Evolutionary conservation across 2,329 filamentous ascomycete genomes (phyloP).

Genomic region (Triangularia setosa): DNA sequence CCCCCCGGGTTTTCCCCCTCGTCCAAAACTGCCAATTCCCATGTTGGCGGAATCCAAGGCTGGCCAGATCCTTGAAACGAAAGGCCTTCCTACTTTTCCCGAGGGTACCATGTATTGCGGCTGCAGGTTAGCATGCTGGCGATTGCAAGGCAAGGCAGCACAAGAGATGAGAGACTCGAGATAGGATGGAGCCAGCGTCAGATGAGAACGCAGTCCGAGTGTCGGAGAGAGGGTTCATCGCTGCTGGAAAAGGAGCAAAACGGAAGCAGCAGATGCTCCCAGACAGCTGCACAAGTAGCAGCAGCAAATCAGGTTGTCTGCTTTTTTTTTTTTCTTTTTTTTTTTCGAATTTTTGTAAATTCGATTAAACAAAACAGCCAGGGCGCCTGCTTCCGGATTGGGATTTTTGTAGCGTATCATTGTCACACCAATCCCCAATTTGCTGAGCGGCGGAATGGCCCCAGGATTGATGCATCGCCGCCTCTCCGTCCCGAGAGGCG

Average conservation of each 20-base stretch:
- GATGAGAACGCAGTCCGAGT: conserved; percentile 2
- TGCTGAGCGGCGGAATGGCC: not conserved
- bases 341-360: no score
- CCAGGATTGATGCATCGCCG: conserved; percentile 5
- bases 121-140: not conserved
- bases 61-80: not conserved
- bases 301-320: not conserved
- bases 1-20: no score
- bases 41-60: no score
- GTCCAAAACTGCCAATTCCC: no score
- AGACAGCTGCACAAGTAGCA: not conserved
- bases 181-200: no score
- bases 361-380: not conserved
- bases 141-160: not conserved
- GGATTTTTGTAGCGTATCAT: not conserved
- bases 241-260: no score
- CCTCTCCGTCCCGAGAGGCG: conserved; percentile 1
- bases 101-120: not conserved
- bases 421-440: not conserved
- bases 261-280: no score
- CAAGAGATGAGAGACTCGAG: not conserved
- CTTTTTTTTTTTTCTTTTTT: no score
- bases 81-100: not conserved
- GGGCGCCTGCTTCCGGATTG: conserved; percentile 3
- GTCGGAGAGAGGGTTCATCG: conserved; percentile 1